Percentiles rank a stretch among this genome's conserved stretches.
Conservation (phyloP, 495 filamentous ascomycete species). For the Penicillium maclennaniae region DNA sequence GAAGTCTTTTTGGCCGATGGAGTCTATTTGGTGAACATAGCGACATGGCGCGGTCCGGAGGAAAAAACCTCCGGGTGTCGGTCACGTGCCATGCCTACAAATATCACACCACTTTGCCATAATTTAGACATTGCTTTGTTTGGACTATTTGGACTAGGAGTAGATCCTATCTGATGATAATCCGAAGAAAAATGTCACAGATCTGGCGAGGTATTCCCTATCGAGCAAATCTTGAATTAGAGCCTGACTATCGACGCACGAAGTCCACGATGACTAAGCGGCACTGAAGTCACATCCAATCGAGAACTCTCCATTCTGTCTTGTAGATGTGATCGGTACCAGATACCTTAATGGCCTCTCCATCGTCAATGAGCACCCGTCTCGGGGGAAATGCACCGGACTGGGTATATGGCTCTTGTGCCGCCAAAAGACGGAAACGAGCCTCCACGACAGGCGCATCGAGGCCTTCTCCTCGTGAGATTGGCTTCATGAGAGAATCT, state of each 20-base stretch:
- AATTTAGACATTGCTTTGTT: background rate
- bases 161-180: background rate
- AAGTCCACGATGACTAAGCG: background rate
- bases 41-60: background rate
- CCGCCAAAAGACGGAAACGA: slow-evolving; percentile 31
- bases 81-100: background rate
- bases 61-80: background rate
- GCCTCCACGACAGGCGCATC: slow-evolving; percentile 18
- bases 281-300: too few relatives aligned
- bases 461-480: slow-evolving; percentile 30
- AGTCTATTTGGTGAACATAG: background rate
- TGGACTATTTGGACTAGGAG: background rate
- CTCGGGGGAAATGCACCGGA: slow-evolving; percentile 18
- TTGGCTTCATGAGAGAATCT: slow-evolving; percentile 40
- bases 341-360: slow-evolving; percentile 13
- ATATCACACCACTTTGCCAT: background rate
- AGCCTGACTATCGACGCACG: too few relatives aligned
- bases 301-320: background rate
- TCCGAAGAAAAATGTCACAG: background rate
- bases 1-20: background rate
- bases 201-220: too few relatives aligned
- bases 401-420: slow-evolving; percentile 17
- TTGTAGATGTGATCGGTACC: background rate
- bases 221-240: too few relatives aligned
- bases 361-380: slow-evolving; percentile 13